phyloP scores from a whole-genome alignment of 768 basidiomycete species.

The Chalciporus pseudorubinellus region DNA sequence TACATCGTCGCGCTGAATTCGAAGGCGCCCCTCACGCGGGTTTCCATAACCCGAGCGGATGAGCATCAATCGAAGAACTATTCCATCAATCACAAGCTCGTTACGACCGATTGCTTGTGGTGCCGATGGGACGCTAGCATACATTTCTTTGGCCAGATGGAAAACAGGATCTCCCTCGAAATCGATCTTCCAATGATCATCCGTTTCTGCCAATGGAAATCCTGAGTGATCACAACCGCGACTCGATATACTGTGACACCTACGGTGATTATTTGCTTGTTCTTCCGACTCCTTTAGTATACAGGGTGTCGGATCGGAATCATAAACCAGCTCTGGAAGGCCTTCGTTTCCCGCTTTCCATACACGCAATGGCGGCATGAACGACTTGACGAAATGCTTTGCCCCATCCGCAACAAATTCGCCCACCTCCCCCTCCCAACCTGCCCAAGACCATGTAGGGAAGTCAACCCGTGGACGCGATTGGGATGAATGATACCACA shows the following conservation, averaged over 20 bases:
- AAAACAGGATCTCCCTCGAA: not conserved
- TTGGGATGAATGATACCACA: constrained; percentile 6
- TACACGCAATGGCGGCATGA: no score
- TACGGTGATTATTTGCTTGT: no score
- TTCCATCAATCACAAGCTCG: constrained; percentile 9
- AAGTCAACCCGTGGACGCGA: constrained; percentile 5
- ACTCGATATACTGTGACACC: no score
- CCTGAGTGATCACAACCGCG: no score
- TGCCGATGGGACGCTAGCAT: not conserved
- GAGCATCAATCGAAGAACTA: not conserved
- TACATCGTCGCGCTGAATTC: not conserved
- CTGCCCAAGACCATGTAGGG: constrained; percentile 12
- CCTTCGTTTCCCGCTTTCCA: no score
- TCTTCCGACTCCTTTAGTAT: not conserved
- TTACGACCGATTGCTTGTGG: not conserved
- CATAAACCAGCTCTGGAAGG: no score
- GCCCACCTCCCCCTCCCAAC: constrained; percentile 2
- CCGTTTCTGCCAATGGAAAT: no score
- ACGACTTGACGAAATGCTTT: no score
- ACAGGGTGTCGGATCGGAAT: no score
- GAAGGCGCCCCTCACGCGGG: not conserved
- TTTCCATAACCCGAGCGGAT: not conserved
- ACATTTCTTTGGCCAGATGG: not conserved
- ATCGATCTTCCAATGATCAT: no score
- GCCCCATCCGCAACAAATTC: not conserved